Percentiles rank a stretch among this genome's conserved stretches.
Conservation (phyloP, 192 early-diverging fungal genomes). For the Paraglomus occultum region DNA sequence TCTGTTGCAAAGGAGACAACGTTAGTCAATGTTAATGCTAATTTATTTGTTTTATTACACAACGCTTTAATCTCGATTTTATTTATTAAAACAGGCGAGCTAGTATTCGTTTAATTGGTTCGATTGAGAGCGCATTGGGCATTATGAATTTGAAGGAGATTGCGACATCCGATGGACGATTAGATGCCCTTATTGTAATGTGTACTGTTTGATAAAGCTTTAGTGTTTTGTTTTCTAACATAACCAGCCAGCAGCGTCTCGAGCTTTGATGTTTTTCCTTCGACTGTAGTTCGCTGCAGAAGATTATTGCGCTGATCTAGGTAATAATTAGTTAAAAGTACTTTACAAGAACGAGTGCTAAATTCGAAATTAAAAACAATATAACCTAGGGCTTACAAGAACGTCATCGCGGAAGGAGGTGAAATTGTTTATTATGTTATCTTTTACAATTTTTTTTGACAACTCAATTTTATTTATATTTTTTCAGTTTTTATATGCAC, state of each 20-base stretch:
- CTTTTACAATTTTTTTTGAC: not conserved
- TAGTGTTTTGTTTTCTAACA: not conserved
- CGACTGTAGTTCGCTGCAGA: constrained; percentile 78
- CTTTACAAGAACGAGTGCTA: not conserved
- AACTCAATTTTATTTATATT: not conserved
- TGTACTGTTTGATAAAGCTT: not conserved
- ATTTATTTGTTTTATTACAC: not conserved
- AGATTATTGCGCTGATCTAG: constrained; percentile 91
- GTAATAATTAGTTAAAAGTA: constrained; percentile 14
- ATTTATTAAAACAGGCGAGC: constrained; percentile 41
- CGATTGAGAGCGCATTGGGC: constrained; percentile 85
- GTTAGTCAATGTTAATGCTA: constrained; percentile 34
- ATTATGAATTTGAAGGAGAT: constrained; percentile 87
- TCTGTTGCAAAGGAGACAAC: constrained; percentile 61
- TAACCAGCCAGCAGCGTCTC: constrained; percentile 14
- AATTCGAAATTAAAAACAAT: not conserved
- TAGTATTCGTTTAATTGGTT: constrained; percentile 79
- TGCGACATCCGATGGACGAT: constrained; percentile 63
- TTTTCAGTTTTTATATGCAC: constrained; percentile 40
- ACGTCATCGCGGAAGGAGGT: constrained; percentile 73
- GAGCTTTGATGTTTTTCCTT: constrained; percentile 3
- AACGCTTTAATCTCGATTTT: not conserved
- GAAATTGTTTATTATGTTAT: constrained; percentile 35
- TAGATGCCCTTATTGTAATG: constrained; percentile 77
- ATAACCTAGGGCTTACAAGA: constrained; percentile 57